Evolutionary conservation across 2,329 filamentous ascomycete species (phyloP), one percentile per base, ranked within the genome.

Genomic region (Colletotrichum sp.): DNA sequence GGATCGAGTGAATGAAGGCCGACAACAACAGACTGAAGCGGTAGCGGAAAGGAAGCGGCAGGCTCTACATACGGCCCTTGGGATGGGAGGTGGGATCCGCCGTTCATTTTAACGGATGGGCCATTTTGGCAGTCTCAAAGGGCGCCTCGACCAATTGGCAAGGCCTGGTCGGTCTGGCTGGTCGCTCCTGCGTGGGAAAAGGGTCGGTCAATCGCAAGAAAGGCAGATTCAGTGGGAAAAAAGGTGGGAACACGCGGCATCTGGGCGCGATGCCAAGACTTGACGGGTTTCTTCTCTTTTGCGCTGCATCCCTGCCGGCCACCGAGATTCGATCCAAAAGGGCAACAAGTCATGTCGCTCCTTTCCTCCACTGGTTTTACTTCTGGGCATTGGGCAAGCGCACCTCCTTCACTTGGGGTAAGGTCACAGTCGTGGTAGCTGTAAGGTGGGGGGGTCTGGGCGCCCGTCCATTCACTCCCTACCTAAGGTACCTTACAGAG

Each of bases 71-170:
- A 13, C n/a, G n/a, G 6, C 6, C n/a, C 4, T 13, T 4, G 43
- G 43, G 43, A 52, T 25, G 43, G 43, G 43, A 22, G 15, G 69
- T 39, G 74, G 74, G 70, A 64, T 69, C 70, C 64, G 70, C 70
- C 43, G 34, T 76, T 76, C 64, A 74, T 76, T 76, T 74, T 65
- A 76, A 76, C 74, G 65, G 65, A 75, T 58, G 39, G 72, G 27
- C 68, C 69, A 56, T 55, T 64, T 68, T 64, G 62, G 55, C 32
- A 39, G 52, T 34, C 60, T 16, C 43, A 22, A 61, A 32, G 30
- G 22, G 27, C 8, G 39, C 39, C 16, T 18, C 18, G 28, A 48
- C 62, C 62, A 52, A 48, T 66, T 39, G 27, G 27, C 43, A 36
- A 39, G n/a, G 32, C 22, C 25, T 64, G 7, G 27, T 22, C 34